These are phyloP conservation scores for Mortierella claussenii DNA, from an alignment of 192 early-diverging fungal genomes.

Conservation along the genomic window DNA sequence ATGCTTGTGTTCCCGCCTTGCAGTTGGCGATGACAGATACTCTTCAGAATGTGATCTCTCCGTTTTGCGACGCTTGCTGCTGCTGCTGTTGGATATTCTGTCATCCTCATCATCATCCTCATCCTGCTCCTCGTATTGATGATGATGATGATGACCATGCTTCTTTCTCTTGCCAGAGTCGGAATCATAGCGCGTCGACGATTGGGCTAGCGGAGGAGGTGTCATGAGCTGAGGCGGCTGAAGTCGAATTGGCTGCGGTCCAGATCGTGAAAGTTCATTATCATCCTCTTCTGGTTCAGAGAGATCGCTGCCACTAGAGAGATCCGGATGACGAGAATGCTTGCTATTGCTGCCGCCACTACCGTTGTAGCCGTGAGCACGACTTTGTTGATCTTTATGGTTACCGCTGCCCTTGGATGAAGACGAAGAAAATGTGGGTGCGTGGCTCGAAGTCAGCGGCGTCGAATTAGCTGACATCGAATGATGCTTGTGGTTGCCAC, in stretches of 20 bases:
- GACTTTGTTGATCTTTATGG: slow-evolving; percentile 2
- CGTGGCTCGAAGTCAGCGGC: background rate
- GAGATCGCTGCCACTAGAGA: slow-evolving; percentile 40
- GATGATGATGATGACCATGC: slow-evolving; percentile 1
- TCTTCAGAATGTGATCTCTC: slow-evolving; percentile 42
- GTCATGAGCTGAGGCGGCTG: slow-evolving; percentile 37
- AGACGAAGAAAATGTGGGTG: background rate
- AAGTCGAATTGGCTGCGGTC: slow-evolving; percentile 25
- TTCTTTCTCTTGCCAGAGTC: slow-evolving; percentile 34
- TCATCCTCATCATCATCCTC: slow-evolving; percentile 15
- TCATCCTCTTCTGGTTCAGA: slow-evolving; percentile 43
- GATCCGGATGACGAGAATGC: slow-evolving; percentile 12
- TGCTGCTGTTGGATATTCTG: slow-evolving; percentile 11
- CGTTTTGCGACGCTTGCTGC: slow-evolving; percentile 17
- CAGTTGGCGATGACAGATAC: slow-evolving; percentile 27
- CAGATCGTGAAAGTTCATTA: slow-evolving; percentile 6
- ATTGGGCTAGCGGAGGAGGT: background rate
- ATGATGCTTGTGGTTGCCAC: slow-evolving; percentile 1
- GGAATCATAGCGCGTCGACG: slow-evolving; percentile 27
- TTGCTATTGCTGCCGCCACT: slow-evolving; percentile 9
- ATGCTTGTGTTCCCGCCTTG: slow-evolving; percentile 27
- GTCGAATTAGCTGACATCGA: slow-evolving; percentile 15
- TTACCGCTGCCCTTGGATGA: slow-evolving; percentile 21
- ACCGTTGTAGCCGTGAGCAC: no score
- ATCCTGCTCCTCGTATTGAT: background rate